These are phyloP conservation scores for Fusarium graminum DNA, from an alignment of 2,329 filamentous ascomycete genomes.

Conservation along the genomic window DNA sequence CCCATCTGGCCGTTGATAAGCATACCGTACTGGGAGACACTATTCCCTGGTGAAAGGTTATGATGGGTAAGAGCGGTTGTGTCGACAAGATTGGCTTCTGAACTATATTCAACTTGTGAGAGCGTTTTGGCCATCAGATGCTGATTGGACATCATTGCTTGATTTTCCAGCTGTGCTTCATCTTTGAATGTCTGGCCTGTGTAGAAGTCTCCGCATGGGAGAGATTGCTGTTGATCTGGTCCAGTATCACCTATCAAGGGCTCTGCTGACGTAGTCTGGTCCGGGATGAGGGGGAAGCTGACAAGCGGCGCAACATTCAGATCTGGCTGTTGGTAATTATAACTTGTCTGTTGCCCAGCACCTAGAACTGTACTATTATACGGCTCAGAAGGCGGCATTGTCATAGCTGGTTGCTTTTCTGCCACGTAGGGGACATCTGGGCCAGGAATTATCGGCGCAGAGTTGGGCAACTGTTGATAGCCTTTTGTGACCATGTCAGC, in stretches of 20 bases:
- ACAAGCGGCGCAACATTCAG: slow-evolving; percentile 40
- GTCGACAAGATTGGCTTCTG: slow-evolving; percentile 32
- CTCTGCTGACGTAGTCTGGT: slow-evolving; percentile 34
- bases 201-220: slow-evolving; percentile 43
- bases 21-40: slow-evolving; percentile 38
- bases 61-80: slow-evolving; percentile 35
- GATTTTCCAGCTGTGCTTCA: slow-evolving; percentile 37
- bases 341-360: slow-evolving; percentile 28
- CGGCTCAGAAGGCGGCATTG: slow-evolving; percentile 35
- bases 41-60: slow-evolving; percentile 23
- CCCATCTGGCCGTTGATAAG: slow-evolving; percentile 30
- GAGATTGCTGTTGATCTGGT: slow-evolving; percentile 32
- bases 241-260: slow-evolving; percentile 32
- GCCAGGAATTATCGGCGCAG: slow-evolving; percentile 48
- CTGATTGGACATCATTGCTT: slow-evolving; percentile 34
- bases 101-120: slow-evolving; percentile 40
- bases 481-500: slow-evolving; percentile 48
- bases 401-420: slow-evolving; percentile 48
- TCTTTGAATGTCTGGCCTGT: slow-evolving; percentile 38
- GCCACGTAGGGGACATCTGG: slow-evolving; percentile 52
- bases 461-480: slow-evolving; percentile 52
- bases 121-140: slow-evolving; percentile 36
- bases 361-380: slow-evolving; percentile 34
- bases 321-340: slow-evolving; percentile 37
- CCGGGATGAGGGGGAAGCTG: slow-evolving; percentile 41